Evolutionary conservation across 345 rosid species (phyloP), one percentile per base, ranked within the genome.

Genomic region (Aurinia saxatilis): DNA sequence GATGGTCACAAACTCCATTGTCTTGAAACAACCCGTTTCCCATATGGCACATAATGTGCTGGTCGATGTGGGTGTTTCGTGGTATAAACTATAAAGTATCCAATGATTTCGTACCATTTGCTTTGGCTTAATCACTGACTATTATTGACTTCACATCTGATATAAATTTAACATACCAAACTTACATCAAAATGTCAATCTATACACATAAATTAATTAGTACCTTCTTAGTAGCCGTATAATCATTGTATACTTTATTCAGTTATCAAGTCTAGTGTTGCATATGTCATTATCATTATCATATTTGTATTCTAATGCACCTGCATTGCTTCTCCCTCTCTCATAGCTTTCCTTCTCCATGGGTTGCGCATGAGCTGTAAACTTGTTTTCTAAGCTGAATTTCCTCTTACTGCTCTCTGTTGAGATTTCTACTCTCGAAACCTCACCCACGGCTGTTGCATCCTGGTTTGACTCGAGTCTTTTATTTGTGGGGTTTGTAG

Each of bases 231-330:
- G 7, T 36, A 19, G 17, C 10, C 31, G 5, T 19, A 56, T 21
- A 48, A 46, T 67, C 66, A 75, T n/a, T n/a, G n/a, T n/a, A n/a
- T n/a, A n/a, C n/a, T n/a, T n/a, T n/a, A n/a, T n/a, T n/a, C n/a
- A n/a, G n/a, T n/a, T n/a, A n/a, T n/a, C 78, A 92, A 84, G 74
- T 89, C 96, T 21, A 91, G 46, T 33, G 76, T 44, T n/a, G 80
- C 95, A 14, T 75, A 92, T 61, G 79, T 91, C 97, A 46, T 41
- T 52, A 8, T 79, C 77, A 1, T 17, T 60, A 5, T 71, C 65
- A 11, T 58, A 14, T 27, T 62, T 73, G 8, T 50, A 39, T n/a
- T 67, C 54, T 51, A 16, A 42, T 19, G 72, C 69, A 53, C 71
- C 38, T 50, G 61, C 42, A 73, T 30, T 61, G 67, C 18, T 57